Conservation (phyloP, 2,329 filamentous ascomycete species). For the Arachnomyces sp. region DNA sequence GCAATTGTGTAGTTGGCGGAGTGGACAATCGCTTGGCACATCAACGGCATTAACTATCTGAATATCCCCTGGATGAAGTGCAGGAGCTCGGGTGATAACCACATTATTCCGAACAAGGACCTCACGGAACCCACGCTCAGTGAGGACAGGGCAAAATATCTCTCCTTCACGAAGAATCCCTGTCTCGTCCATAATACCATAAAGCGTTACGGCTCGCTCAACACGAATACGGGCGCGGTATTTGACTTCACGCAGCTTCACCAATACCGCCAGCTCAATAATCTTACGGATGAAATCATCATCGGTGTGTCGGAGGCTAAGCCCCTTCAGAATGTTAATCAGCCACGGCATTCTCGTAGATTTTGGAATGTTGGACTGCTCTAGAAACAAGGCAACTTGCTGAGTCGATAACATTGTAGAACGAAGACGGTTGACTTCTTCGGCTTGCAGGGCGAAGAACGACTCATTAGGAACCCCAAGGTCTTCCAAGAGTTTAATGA, state of each 20-base stretch:
- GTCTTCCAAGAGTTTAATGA: constrained; percentile 83
- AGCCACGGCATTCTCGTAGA: constrained; percentile 55
- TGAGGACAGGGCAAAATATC: constrained; percentile 58
- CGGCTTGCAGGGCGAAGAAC: constrained; percentile 58
- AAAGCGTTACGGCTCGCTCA: constrained; percentile 62
- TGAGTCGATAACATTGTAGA: constrained; percentile 49
- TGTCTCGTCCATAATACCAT: constrained; percentile 79
- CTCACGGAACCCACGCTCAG: constrained; percentile 21
- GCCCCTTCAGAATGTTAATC: constrained; percentile 49
- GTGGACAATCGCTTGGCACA: constrained; percentile 53
- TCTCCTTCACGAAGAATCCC: constrained; percentile 58
- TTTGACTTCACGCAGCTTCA: constrained; percentile 66
- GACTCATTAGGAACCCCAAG: constrained; percentile 52
- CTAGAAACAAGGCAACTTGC: constrained; percentile 62
- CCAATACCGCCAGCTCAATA: constrained; percentile 63
- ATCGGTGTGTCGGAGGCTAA: constrained; percentile 57
- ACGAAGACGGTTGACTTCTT: constrained; percentile 55
- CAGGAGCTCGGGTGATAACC: constrained; percentile 70
- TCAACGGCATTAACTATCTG: constrained; percentile 56
- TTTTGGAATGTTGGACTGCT: constrained; percentile 53
- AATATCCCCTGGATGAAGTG: constrained; percentile 74
- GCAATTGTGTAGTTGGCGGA: constrained; percentile 61
- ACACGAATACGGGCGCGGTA: constrained; percentile 71
- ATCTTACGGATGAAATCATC: constrained; percentile 64
- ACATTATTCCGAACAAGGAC: constrained; percentile 35